These are phyloP conservation scores for Epicoccum sorghinum DNA, from an alignment of 2,329 filamentous ascomycete species.

Conservation along the genomic window DNA sequence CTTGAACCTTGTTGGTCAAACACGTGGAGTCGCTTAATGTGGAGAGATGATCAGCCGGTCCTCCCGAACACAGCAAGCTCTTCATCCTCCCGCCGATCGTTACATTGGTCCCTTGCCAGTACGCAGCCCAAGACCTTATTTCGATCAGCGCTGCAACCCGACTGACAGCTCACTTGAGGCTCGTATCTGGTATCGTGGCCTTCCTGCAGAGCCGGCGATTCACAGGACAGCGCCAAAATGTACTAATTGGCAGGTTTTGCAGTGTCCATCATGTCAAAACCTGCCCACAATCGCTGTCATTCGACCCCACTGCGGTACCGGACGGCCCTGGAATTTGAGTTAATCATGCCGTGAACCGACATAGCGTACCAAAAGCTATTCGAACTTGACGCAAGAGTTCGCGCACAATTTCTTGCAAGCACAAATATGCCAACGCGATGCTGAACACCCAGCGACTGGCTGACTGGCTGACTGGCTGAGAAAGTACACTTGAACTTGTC, in stretches of 20 bases:
- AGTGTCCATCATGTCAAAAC: background rate
- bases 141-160: background rate
- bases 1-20: slow-evolving; percentile 12
- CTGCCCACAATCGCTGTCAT: background rate
- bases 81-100: slow-evolving; percentile 24
- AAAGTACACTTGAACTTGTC: too few relatives aligned
- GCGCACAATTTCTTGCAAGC: background rate
- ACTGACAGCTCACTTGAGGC: slow-evolving; percentile 1
- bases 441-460: too few relatives aligned
- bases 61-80: slow-evolving; percentile 19
- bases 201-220: background rate
- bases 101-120: slow-evolving; percentile 1
- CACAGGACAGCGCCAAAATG: background rate
- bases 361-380: slow-evolving; percentile 4
- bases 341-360: slow-evolving; percentile 1
- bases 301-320: slow-evolving; percentile 3
- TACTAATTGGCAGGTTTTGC: background rate
- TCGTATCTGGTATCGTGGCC: slow-evolving; percentile 4
- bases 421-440: background rate
- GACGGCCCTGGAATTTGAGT: slow-evolving; percentile 4
- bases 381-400: background rate
- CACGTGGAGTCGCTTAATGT: slow-evolving; percentile 27
- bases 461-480: too few relatives aligned
- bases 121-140: slow-evolving; percentile 2
- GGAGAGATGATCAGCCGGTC: slow-evolving; percentile 28